Percentiles rank a stretch among this genome's conserved stretches.
phyloP scores from a whole-genome alignment of 257 asterid species.

The Knoxia roxburghii region DNA sequence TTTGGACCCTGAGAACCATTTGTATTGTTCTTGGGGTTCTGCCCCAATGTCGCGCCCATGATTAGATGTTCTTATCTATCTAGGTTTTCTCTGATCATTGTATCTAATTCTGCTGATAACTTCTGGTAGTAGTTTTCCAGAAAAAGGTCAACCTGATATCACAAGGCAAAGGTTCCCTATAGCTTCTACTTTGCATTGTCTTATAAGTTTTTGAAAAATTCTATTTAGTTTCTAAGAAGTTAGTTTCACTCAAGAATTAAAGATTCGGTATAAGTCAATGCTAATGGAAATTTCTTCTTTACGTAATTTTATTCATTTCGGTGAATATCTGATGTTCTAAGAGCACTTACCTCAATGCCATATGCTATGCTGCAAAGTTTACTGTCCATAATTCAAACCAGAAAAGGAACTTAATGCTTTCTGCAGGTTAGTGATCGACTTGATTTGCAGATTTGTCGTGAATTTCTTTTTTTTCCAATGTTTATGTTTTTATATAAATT shows the following conservation, averaged over 20 bases:
- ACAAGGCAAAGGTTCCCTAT: background rate
- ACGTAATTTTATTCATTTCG: background rate
- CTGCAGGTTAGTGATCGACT: no score
- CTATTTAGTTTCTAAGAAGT: background rate
- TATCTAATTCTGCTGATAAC: background rate
- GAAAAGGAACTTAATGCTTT: no score
- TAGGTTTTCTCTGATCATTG: background rate
- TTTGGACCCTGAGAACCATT: background rate
- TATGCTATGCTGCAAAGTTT: background rate
- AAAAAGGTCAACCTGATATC: background rate
- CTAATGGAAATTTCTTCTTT: background rate
- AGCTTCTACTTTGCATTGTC: background rate
- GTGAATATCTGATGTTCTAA: background rate
- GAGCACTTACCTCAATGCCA: background rate
- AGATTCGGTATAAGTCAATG: no score
- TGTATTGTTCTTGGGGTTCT: background rate
- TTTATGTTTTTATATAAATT: background rate
- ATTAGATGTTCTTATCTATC: background rate
- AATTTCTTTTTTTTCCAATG: no score
- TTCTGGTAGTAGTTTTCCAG: background rate
- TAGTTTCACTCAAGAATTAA: no score
- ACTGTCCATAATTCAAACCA: no score
- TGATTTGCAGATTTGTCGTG: no score
- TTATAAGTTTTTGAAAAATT: no score
- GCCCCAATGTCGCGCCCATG: background rate